phyloP scores from a whole-genome alignment of 78 protist species.

The Chrysochromulina parva region DNA sequence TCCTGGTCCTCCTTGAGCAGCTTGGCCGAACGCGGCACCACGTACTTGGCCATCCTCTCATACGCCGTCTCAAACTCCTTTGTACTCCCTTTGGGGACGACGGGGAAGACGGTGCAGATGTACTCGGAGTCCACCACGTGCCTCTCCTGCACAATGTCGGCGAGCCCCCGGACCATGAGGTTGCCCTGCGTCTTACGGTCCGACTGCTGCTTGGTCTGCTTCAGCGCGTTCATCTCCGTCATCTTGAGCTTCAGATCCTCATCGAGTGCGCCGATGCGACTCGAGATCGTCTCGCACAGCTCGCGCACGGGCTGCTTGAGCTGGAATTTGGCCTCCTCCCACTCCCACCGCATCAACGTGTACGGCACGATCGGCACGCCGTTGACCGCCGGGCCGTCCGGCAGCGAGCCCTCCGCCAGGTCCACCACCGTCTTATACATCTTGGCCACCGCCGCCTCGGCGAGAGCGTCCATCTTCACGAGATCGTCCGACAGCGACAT shows the following conservation, averaged over 20 bases:
- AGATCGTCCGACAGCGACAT: conserved; percentile 67
- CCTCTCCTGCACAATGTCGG: conserved; percentile 22
- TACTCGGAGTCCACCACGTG: conserved; percentile 59
- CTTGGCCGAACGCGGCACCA: not conserved
- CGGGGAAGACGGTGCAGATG: conserved; percentile 73
- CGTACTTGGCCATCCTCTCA: not conserved
- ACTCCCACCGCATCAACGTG: conserved; percentile 21
- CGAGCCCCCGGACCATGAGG: conserved; percentile 30
- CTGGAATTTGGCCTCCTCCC: conserved; percentile 57
- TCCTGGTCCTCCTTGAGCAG: conserved; percentile 68
- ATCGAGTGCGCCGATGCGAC: conserved; percentile 19
- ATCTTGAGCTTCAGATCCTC: conserved; percentile 46
- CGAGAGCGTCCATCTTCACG: conserved; percentile 18
- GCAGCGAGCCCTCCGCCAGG: too few species aligned
- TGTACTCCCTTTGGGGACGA: too few species aligned
- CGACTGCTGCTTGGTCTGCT: not conserved
- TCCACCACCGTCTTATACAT: not conserved
- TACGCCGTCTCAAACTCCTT: not conserved
- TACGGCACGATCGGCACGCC: not conserved
- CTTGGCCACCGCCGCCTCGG: conserved; percentile 44
- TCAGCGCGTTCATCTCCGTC: not conserved
- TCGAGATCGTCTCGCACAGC: not conserved
- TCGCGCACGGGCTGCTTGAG: conserved; percentile 33
- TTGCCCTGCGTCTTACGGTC: conserved; percentile 50
- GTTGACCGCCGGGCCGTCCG: not conserved